Conservation (phyloP, 768 basidiomycete genomes). For the Boletus huronensis region DNA sequence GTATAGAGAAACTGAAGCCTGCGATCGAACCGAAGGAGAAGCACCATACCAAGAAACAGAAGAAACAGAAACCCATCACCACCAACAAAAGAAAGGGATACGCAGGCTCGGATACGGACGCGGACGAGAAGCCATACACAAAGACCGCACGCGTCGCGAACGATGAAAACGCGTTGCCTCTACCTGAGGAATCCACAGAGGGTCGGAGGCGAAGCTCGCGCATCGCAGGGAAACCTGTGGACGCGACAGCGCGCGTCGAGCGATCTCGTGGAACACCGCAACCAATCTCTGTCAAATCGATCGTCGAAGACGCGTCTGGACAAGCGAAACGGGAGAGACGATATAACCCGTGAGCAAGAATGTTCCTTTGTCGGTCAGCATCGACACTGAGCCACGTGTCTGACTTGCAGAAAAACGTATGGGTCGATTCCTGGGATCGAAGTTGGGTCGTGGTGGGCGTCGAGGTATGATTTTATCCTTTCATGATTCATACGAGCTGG, state of each 20-base stretch:
- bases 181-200: not conserved
- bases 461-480: slow-evolving; percentile 39
- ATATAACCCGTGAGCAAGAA: slow-evolving; percentile 30
- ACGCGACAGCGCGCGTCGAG: slow-evolving; percentile 43
- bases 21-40: slow-evolving; percentile 46
- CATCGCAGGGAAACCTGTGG: slow-evolving; percentile 53
- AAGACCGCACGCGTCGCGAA: slow-evolving; percentile 15
- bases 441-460: slow-evolving; percentile 83
- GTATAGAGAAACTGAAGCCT: slow-evolving; percentile 40
- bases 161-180: slow-evolving; percentile 20
- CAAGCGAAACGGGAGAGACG: slow-evolving; percentile 31
- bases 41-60: slow-evolving; percentile 19
- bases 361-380: slow-evolving; percentile 1
- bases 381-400: slow-evolving; percentile 17
- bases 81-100: slow-evolving; percentile 43
- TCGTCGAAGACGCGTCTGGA: slow-evolving; percentile 35
- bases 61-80: not conserved
- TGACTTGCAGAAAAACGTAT: slow-evolving; percentile 58
- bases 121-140: slow-evolving; percentile 29
- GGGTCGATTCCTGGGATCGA: slow-evolving; percentile 76
- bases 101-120: slow-evolving; percentile 23
- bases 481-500: not conserved
- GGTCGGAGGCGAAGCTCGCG: slow-evolving; percentile 64
- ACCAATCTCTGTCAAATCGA: slow-evolving; percentile 38
- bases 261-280: slow-evolving; percentile 32